A percentile compares a stretch with the other conserved stretches of the same genome.
Conservation (phyloP, 2,329 filamentous ascomycete genomes). For the Elsinoe batatas region DNA sequence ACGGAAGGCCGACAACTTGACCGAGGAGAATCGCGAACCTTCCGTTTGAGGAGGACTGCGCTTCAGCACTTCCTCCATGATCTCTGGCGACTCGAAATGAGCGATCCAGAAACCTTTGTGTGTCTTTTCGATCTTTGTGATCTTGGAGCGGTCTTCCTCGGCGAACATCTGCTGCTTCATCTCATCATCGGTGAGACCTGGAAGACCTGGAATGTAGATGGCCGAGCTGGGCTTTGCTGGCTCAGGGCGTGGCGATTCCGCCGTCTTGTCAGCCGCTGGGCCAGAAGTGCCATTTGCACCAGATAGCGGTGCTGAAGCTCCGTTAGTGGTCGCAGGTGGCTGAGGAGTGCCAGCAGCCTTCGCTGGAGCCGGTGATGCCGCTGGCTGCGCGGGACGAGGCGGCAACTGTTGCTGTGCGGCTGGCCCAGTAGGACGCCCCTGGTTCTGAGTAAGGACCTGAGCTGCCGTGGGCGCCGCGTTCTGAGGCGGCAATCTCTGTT, state of each 20-base stretch:
- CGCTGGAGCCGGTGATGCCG: conserved; percentile 24
- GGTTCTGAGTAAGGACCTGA: conserved; percentile 6
- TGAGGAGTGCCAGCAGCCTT: conserved; percentile 40
- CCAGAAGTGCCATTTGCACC: conserved; percentile 42
- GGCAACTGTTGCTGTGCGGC: conserved; percentile 13
- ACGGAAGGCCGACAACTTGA: conserved; percentile 56
- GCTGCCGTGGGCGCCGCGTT: conserved; percentile 13
- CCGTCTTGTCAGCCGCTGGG: conserved; percentile 27
- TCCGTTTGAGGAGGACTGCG: conserved; percentile 59
- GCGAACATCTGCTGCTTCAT: conserved; percentile 68
- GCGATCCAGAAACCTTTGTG: conserved; percentile 76
- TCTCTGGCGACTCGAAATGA: conserved; percentile 68
- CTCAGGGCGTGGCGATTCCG: conserved; percentile 24
- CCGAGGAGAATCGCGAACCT: conserved; percentile 41
- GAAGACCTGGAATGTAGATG: conserved; percentile 64
- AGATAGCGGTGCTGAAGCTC: conserved; percentile 13
- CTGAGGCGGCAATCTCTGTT: conserved; percentile 18
- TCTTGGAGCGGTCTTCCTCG: conserved; percentile 74
- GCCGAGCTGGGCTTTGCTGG: conserved; percentile 60
- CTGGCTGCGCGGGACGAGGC: conserved; percentile 14
- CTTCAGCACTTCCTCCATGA: conserved; percentile 69
- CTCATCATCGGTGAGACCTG: conserved; percentile 39
- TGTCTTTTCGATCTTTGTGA: conserved; percentile 58
- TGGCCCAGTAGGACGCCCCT: conserved; percentile 10
- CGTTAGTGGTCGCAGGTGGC: conserved; percentile 27